Conservation (phyloP, 768 basidiomycete genomes). For the Suillus luteus region DNA sequence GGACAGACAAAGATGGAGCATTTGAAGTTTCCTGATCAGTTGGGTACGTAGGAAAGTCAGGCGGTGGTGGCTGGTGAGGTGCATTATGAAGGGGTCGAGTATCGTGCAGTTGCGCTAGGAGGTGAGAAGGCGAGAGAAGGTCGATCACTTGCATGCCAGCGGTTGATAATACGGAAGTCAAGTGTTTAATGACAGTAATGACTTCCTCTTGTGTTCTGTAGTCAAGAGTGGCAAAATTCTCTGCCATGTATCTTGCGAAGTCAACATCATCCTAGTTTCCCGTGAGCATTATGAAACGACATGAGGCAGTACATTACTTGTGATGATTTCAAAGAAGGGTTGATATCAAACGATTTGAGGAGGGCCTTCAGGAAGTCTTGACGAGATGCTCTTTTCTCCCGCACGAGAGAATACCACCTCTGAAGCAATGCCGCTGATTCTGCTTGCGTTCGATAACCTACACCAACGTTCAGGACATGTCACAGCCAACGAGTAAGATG, state of each 20-base stretch:
- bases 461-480: slow-evolving; percentile 8
- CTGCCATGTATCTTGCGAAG: slow-evolving; percentile 90
- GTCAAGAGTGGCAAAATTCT: slow-evolving; percentile 90
- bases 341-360: slow-evolving; percentile 80
- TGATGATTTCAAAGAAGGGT: slow-evolving; percentile 52
- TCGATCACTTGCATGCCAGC: slow-evolving; percentile 84
- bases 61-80: slow-evolving; percentile 12
- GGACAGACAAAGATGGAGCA: not conserved
- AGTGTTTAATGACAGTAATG: slow-evolving; percentile 76
- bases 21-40: slow-evolving; percentile 7
- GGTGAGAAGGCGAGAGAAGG: slow-evolving; percentile 66
- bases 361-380: slow-evolving; percentile 88
- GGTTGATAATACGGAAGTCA: slow-evolving; percentile 76
- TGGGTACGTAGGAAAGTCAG: not conserved
- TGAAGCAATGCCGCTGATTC: slow-evolving; percentile 76
- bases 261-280: slow-evolving; percentile 70
- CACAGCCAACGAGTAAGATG: not conserved
- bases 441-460: slow-evolving; percentile 69
- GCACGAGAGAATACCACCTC: slow-evolving; percentile 88
- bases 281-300: not conserved
- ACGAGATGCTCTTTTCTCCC: slow-evolving; percentile 84
- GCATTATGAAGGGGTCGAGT: slow-evolving; percentile 15
- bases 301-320: slow-evolving; percentile 44
- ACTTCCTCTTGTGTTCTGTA: slow-evolving; percentile 97
- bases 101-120: slow-evolving; percentile 61